Conservation (phyloP, 1,139 yeast species). For the Pichia sp. region DNA sequence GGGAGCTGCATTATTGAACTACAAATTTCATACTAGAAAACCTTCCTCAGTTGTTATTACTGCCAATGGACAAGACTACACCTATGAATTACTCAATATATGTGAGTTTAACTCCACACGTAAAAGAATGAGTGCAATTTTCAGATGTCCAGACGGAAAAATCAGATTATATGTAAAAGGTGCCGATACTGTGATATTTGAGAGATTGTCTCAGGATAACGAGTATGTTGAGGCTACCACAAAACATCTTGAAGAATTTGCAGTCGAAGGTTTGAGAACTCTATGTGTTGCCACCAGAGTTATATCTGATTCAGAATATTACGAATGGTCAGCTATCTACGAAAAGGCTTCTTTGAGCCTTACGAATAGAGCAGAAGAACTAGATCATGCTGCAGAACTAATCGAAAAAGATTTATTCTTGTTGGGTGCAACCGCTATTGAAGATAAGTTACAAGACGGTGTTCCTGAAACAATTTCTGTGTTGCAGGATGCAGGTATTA, state of each 20-base stretch:
- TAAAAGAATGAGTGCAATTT: constrained; percentile 94
- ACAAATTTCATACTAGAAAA: constrained; percentile 72
- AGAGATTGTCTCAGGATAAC: constrained; percentile 68
- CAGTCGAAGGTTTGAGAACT: constrained; percentile 92
- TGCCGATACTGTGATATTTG: constrained; percentile 93
- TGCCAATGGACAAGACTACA: constrained; percentile 39
- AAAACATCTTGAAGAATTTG: constrained; percentile 90
- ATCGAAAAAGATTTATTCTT: constrained; percentile 76
- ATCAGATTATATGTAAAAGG: constrained; percentile 91
- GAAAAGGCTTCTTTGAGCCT: constrained; percentile 79
- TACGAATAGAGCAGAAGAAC: constrained; percentile 61
- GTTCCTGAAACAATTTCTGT: constrained; percentile 97
- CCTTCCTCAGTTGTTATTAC: constrained; percentile 77
- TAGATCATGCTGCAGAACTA: constrained; percentile 79
- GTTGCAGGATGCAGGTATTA: constrained; percentile 91
- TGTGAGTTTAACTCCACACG: constrained; percentile 97
- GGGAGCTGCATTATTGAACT: constrained; percentile 89
- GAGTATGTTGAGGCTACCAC: constrained; percentile 78
- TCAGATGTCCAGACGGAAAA: constrained; percentile 89
- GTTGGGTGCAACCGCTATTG: constrained; percentile 97
- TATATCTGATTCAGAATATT: constrained; percentile 71
- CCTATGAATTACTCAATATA: constrained; percentile 75
- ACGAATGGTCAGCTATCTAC: constrained; percentile 51
- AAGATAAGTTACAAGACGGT: constrained; percentile 95
- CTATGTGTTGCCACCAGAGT: constrained; percentile 86